Conservation (phyloP, 768 basidiomycete species). For the Tulasnella sp. region DNA sequence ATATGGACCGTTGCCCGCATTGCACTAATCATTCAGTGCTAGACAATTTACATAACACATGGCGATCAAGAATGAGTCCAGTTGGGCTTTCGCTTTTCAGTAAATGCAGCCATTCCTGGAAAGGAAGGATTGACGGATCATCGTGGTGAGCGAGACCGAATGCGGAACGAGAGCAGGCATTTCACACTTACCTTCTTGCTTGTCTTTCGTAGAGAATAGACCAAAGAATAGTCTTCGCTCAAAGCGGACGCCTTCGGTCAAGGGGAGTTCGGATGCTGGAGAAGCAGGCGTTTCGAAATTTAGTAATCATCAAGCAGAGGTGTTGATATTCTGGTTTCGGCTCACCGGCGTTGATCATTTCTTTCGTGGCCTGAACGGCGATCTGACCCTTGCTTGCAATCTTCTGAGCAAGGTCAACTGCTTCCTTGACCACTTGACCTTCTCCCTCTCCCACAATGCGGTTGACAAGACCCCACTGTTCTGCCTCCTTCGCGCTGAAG, state of each 20-base stretch:
- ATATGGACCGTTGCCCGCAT: not conserved
- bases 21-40: not conserved
- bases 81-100: constrained; percentile 81
- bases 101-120: constrained; percentile 88
- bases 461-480: constrained; percentile 42
- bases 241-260: constrained; percentile 76
- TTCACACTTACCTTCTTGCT: constrained; percentile 33
- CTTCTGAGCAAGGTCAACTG: constrained; percentile 32
- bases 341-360: constrained; percentile 82
- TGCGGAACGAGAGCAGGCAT: not conserved
- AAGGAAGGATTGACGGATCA: not conserved
- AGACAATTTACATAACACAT: not conserved
- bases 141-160: not conserved
- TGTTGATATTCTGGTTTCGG: constrained; percentile 24
- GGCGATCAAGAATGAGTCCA: constrained; percentile 54
- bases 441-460: constrained; percentile 37
- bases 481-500: constrained; percentile 42
- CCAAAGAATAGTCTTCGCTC: constrained; percentile 88
- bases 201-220: constrained; percentile 64
- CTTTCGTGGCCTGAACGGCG: constrained; percentile 78
- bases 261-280: constrained; percentile 69
- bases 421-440: constrained; percentile 75
- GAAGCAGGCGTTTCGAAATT: not conserved
- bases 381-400: constrained; percentile 35
- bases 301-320: not conserved